Evolutionary conservation across 2,329 filamentous ascomycete species (phyloP), one percentile per base, ranked within the genome.

Genomic region (Colletotrichum liaoningense): DNA sequence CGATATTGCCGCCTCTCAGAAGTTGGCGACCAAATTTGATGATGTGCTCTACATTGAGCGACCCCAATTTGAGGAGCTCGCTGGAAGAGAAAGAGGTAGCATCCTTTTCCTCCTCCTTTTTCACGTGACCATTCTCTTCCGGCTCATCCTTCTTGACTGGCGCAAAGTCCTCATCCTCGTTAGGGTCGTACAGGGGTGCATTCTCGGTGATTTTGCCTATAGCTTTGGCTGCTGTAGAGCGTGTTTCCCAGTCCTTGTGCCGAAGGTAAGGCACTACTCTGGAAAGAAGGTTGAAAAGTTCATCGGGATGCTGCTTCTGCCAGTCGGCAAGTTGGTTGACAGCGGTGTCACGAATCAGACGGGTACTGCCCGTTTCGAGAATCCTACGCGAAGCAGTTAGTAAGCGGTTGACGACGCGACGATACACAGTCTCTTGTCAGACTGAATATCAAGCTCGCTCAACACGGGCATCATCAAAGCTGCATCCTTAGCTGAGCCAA

Each of bases 281-380:
- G 35, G 95, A 96, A 14, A 99, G 89, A 7, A 99, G 89, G 80
- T 98, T 98, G 85, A 98, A 98, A 1, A 99, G 88, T 83, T 99
- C 97, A 84, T 99, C 96, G 0, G 97, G 97, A 79, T 98, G 97
- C 82, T 97, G 94, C 82, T 98, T 98, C 84, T 99, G 97, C 83
- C 98, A 97, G 84, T 99, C 97, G 75, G 95, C 97, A 75, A 99
- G 89, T 85, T 99, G 97, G 80, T 97, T 95, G 75, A 97, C 97
- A 75, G 97, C 97, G 75, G 97, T 99, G 81, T 98, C 97, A 77
- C 97, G 93, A 81, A 99, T 98, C 77, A 99, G 88, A 81, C 93
- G 93, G 74, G 97, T 99, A 85, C 96, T 98, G 78, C 97, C 97
- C 71, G 97, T 98, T 88, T 99, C 97, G 79, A 99, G 92, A 81